Percentiles rank a stretch among this genome's conserved stretches.
Conservation (phyloP, 768 basidiomycete genomes). For the Ramaria rubella region DNA sequence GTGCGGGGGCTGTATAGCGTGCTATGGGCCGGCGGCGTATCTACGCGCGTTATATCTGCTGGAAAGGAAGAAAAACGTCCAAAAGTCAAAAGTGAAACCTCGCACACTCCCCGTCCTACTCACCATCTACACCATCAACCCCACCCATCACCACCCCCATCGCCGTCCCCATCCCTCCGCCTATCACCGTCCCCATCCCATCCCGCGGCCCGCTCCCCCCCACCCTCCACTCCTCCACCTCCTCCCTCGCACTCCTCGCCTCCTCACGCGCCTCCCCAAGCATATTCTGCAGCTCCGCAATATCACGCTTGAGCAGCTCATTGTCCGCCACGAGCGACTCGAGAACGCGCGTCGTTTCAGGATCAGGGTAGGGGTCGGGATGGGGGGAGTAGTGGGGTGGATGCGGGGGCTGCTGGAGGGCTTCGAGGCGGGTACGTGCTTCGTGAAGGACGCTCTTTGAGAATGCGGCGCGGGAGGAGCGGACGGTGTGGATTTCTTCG, state of each 20-base stretch:
- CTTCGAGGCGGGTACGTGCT: slow-evolving; percentile 55
- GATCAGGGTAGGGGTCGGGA: slow-evolving; percentile 9
- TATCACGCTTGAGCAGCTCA: slow-evolving; percentile 74
- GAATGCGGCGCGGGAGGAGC: slow-evolving; percentile 52
- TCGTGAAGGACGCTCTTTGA: slow-evolving; percentile 64
- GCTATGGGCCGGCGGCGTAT: neutral
- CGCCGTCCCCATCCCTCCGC: no score
- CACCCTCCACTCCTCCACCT: slow-evolving; percentile 76
- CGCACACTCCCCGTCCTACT: no score
- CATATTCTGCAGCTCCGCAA: slow-evolving; percentile 68
- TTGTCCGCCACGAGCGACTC: slow-evolving; percentile 86
- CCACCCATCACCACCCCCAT: no score
- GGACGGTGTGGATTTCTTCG: slow-evolving; percentile 54
- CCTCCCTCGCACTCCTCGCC: slow-evolving; percentile 57
- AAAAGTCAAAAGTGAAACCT: no score
- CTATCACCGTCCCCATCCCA: no score
- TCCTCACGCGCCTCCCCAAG: slow-evolving; percentile 76
- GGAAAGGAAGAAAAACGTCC: no score
- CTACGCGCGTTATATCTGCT: neutral
- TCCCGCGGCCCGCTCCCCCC: no score
- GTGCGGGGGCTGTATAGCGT: neutral
- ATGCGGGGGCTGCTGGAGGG: slow-evolving; percentile 39
- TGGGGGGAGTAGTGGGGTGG: slow-evolving; percentile 2
- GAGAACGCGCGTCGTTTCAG: slow-evolving; percentile 51
- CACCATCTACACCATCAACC: no score